Conservation (phyloP, 225 moss, liverwort and hornwort species). For the Marchantia paleacea region DNA sequence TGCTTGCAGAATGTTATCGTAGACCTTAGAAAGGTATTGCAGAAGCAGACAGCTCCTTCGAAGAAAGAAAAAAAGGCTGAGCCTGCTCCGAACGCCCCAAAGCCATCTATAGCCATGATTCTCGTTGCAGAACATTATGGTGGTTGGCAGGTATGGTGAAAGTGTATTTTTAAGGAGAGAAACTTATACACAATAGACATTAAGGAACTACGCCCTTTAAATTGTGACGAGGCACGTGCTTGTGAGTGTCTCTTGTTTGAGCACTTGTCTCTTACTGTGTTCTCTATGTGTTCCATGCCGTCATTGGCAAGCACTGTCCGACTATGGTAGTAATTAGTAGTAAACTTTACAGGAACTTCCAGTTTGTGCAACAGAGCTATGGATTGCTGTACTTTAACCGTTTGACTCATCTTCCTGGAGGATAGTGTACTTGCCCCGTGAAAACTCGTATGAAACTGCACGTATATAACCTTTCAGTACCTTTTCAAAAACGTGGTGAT, state of each 20-base stretch:
- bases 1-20: constrained; percentile 60
- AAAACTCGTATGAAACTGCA: not conserved
- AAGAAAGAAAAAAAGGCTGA: constrained; percentile 58
- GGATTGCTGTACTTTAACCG: no score
- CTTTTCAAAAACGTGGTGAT: not conserved
- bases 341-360: no score
- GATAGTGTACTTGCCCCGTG: not conserved
- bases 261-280: no score
- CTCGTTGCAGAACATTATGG: constrained; percentile 79
- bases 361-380: no score
- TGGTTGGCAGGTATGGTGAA: constrained; percentile 64
- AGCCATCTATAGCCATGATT: constrained; percentile 49
- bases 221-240: no score
- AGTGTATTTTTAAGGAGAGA: no score
- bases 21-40: constrained; percentile 70
- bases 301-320: not conserved
- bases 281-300: not conserved
- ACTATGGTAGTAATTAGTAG: no score
- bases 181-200: no score
- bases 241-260: no score
- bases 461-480: not conserved
- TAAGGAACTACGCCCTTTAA: no score
- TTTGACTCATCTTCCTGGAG: not conserved
- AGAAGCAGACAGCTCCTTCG: constrained; percentile 67
- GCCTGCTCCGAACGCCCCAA: constrained; percentile 35